A percentile compares a stretch with the other conserved stretches of the same genome.
Conservation (phyloP, 2,329 filamentous ascomycete genomes). For the Cryphonectria parasitica region DNA sequence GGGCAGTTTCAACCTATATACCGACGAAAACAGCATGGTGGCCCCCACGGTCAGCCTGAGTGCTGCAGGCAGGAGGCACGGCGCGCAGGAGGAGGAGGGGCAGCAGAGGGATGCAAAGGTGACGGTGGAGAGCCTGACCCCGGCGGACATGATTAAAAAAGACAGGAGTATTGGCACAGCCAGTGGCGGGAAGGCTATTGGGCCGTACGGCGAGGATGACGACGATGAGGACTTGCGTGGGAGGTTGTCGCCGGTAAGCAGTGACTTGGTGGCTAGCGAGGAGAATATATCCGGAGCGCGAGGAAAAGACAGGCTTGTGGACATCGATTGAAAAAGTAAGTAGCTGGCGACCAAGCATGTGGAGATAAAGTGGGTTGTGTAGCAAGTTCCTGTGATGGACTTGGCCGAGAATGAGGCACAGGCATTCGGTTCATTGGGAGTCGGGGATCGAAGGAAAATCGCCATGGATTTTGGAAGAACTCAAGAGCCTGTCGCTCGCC, state of each 20-base stretch:
- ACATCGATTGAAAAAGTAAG: constrained; percentile 5
- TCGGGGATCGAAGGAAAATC: not conserved
- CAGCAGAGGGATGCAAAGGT: not conserved
- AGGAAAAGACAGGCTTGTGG: constrained; percentile 18
- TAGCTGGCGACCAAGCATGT: too few species aligned
- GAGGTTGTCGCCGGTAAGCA: not conserved
- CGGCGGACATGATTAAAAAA: not conserved
- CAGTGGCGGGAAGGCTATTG: not conserved
- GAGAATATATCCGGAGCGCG: not conserved
- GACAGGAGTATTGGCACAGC: not conserved
- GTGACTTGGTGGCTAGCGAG: not conserved
- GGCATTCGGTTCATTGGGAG: not conserved
- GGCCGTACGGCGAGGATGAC: not conserved
- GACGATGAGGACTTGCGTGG: not conserved
- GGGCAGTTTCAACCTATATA: constrained; percentile 6
- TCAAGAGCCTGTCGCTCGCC: not conserved
- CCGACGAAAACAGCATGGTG: constrained; percentile 21
- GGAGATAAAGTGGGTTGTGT: too few species aligned
- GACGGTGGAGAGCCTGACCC: not conserved
- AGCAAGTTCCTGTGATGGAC: not conserved
- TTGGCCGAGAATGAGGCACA: not conserved
- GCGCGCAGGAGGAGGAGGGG: constrained; percentile 9
- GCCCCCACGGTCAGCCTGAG: constrained; percentile 13
- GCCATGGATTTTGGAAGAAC: not conserved
- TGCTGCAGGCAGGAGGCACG: constrained; percentile 12